phyloP scores from a whole-genome alignment of 306 rosid species.

The Cicer arietinum region DNA sequence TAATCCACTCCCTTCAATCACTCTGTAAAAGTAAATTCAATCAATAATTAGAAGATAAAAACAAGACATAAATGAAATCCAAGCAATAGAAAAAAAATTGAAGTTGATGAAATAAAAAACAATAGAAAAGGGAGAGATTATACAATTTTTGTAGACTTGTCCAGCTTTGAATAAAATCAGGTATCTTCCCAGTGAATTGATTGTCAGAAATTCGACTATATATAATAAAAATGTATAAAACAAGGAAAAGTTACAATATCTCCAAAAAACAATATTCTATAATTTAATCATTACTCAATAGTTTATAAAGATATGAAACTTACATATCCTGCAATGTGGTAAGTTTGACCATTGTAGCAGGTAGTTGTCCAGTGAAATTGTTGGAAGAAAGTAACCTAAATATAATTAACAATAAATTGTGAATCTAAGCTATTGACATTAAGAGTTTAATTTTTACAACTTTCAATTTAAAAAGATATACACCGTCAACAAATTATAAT shows the following conservation, averaged over 20 bases:
- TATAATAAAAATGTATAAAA: neutral
- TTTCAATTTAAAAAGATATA: neutral
- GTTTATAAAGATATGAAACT: constrained; percentile 27
- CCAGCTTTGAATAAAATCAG: constrained; percentile 63
- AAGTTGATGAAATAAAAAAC: neutral
- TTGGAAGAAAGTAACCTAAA: constrained; percentile 59
- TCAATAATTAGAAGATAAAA: neutral
- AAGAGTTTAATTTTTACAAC: neutral
- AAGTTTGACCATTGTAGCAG: constrained; percentile 56
- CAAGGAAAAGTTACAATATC: neutral
- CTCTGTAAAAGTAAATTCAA: constrained; percentile 40
- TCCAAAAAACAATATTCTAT: neutral
- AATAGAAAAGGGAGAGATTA: neutral
- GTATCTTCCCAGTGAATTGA: constrained; percentile 64
- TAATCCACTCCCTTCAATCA: constrained; percentile 64
- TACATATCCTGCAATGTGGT: constrained; percentile 57
- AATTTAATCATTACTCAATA: neutral
- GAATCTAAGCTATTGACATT: neutral
- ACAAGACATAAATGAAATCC: neutral
- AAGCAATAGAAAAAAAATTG: neutral
- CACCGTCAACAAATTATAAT: neutral
- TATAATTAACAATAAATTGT: neutral
- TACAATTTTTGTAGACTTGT: constrained; percentile 57
- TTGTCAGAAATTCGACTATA: constrained; percentile 62
- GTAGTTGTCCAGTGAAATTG: constrained; percentile 57